Evolutionary conservation across 2,329 filamentous ascomycete genomes (phyloP).

Genomic region (Chrysosporium keratinophilum): DNA sequence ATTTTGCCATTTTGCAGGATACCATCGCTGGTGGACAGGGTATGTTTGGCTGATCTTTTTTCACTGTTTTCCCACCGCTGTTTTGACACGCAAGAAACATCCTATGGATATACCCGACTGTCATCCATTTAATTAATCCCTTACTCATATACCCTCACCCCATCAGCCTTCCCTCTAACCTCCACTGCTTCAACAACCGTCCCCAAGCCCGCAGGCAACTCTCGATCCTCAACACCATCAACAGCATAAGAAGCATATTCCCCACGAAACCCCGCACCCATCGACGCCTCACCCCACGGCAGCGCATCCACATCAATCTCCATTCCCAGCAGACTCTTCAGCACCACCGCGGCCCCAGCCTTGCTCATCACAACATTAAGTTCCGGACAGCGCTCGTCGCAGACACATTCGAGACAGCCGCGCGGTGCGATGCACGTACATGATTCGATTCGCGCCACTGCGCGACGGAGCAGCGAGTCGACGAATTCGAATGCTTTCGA

Average conservation of each 20-base stretch:
- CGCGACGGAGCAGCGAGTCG: constrained; percentile 64
- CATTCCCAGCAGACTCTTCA: constrained; percentile 63
- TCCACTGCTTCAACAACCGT: constrained; percentile 67
- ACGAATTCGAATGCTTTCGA: constrained; percentile 91
- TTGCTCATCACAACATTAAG: constrained; percentile 91
- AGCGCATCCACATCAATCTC: constrained; percentile 74
- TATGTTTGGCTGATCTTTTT: no score
- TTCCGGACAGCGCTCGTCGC: constrained; percentile 72
- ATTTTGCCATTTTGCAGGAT: no score
- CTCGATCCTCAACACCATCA: constrained; percentile 36
- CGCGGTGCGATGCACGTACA: constrained; percentile 58
- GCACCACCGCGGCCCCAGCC: constrained; percentile 68
- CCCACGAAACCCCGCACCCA: neutral
- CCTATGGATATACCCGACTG: no score
- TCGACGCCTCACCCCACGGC: constrained; percentile 68
- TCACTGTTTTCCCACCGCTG: no score
- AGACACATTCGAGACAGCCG: constrained; percentile 86
- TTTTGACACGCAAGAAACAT: no score
- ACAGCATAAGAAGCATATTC: neutral
- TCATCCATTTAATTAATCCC: no score
- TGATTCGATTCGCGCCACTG: constrained; percentile 61
- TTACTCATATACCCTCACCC: constrained; percentile 21
- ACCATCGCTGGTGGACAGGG: no score
- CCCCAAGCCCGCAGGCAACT: constrained; percentile 61
- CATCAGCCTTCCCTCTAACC: constrained; percentile 38